These are phyloP conservation scores for Cladophialophora exuberans DNA, from an alignment of 2,329 filamentous ascomycete species.

Conservation along the genomic window DNA sequence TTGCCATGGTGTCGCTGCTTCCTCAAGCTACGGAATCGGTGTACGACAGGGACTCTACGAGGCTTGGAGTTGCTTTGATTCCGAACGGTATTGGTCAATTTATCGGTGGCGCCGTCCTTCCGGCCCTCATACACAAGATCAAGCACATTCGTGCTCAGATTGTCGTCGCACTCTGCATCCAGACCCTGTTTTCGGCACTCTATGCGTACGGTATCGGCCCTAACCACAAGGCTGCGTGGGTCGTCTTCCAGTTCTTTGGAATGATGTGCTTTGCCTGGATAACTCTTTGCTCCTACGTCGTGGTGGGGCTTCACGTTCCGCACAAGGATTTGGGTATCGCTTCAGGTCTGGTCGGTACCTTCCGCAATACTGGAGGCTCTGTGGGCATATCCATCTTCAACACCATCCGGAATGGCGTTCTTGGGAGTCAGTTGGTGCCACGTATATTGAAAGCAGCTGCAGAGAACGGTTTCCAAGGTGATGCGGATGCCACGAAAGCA, in stretches of 20 bases:
- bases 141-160: constrained; percentile 18
- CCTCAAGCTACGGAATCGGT: constrained; percentile 47
- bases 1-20: constrained; percentile 51
- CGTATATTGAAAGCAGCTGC: constrained; percentile 37
- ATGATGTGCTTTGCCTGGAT: constrained; percentile 16
- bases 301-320: constrained; percentile 17
- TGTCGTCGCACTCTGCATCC: constrained; percentile 30
- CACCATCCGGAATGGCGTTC: constrained; percentile 29
- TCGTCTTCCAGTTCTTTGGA: constrained; percentile 32
- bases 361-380: constrained; percentile 27
- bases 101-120: constrained; percentile 9
- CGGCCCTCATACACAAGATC: constrained; percentile 17
- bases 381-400: constrained; percentile 34
- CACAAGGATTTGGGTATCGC: constrained; percentile 17
- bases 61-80: constrained; percentile 46
- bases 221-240: constrained; percentile 26
- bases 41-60: constrained; percentile 44
- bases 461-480: constrained; percentile 41
- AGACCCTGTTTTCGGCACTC: constrained; percentile 33
- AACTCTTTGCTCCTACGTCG: constrained; percentile 14
- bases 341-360: constrained; percentile 19
- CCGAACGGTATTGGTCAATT: constrained; percentile 16
- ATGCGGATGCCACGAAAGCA: constrained; percentile 37
- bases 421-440: background rate
- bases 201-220: constrained; percentile 15